phyloP scores from a whole-genome alignment of 306 rosid genomes.

The Acmispon strigosus region DNA sequence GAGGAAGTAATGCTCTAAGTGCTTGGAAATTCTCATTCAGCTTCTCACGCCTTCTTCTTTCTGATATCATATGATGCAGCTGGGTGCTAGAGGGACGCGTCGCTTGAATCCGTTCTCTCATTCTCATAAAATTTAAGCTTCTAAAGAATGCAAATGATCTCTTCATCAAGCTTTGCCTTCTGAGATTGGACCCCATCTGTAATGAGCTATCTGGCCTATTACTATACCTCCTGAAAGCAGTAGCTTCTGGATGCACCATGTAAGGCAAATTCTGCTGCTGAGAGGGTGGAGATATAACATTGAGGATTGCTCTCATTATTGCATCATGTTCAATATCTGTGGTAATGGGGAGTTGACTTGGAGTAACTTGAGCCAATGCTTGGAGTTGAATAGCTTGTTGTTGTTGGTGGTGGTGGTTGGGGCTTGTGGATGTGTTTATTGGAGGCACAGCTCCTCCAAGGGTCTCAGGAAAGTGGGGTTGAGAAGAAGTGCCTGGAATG shows the following conservation, averaged over 20 bases:
- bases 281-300: slow-evolving; percentile 40
- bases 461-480: slow-evolving; percentile 25
- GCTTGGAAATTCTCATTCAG: slow-evolving; percentile 72
- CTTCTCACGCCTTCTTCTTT: slow-evolving; percentile 79
- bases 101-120: slow-evolving; percentile 35
- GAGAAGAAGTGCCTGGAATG: slow-evolving; percentile 36
- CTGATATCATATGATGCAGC: slow-evolving; percentile 73
- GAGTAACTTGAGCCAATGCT: slow-evolving; percentile 30
- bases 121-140: slow-evolving; percentile 39
- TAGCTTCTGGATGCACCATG: slow-evolving; percentile 19
- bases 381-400: slow-evolving; percentile 39
- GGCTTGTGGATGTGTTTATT: background rate
- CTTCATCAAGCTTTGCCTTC: slow-evolving; percentile 44
- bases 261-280: slow-evolving; percentile 20
- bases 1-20: slow-evolving; percentile 68
- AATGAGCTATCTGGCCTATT: background rate
- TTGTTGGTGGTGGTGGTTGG: slow-evolving; percentile 4
- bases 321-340: slow-evolving; percentile 45
- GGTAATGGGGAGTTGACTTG: slow-evolving; percentile 31
- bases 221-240: slow-evolving; percentile 53
- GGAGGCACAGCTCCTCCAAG: slow-evolving; percentile 6
- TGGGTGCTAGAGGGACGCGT: slow-evolving; percentile 47
- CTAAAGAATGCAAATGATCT: slow-evolving; percentile 53
- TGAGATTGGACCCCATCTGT: slow-evolving; percentile 12
- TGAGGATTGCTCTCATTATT: slow-evolving; percentile 53